A percentile compares a stretch with the other conserved stretches of the same genome.
phyloP scores from a whole-genome alignment of 148 eudicot genomes.

The Polygonum aviculare region DNA sequence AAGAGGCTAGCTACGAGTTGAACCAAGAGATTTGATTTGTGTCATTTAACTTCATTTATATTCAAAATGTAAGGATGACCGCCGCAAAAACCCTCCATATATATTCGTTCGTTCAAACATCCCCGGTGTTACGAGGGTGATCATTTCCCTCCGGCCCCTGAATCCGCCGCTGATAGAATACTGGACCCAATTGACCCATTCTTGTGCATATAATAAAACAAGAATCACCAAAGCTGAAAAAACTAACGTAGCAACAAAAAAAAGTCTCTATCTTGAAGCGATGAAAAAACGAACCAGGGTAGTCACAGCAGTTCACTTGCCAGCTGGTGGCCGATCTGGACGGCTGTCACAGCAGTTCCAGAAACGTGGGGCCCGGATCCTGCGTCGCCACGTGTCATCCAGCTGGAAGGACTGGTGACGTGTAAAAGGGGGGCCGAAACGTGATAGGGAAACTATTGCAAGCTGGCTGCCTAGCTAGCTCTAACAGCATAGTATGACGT shows the following conservation, averaged over 20 bases:
- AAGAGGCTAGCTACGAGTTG: no score
- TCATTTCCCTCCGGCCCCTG: no score
- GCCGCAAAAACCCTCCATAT: no score
- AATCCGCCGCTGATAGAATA: no score
- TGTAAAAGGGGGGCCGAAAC: neutral
- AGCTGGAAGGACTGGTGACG: neutral
- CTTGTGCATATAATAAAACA: neutral
- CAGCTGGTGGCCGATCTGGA: neutral
- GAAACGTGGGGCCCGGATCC: neutral
- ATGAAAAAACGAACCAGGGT: neutral
- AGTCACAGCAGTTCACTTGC: neutral
- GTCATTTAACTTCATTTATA: no score
- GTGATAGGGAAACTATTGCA: neutral
- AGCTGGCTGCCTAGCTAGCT: no score
- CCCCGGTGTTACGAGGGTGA: no score
- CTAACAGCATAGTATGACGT: neutral
- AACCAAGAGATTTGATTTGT: no score
- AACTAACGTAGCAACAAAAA: neutral
- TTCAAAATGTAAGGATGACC: no score
- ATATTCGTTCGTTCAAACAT: no score
- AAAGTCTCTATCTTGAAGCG: neutral
- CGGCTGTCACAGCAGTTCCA: neutral
- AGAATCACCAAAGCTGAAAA: neutral
- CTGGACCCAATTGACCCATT: neutral
- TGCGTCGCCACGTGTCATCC: constrained; percentile 1